Percentiles rank a stretch among this genome's conserved stretches.
phyloP scores from a whole-genome alignment of 2,329 filamentous ascomycete genomes.

The Chaetomium sp. region DNA sequence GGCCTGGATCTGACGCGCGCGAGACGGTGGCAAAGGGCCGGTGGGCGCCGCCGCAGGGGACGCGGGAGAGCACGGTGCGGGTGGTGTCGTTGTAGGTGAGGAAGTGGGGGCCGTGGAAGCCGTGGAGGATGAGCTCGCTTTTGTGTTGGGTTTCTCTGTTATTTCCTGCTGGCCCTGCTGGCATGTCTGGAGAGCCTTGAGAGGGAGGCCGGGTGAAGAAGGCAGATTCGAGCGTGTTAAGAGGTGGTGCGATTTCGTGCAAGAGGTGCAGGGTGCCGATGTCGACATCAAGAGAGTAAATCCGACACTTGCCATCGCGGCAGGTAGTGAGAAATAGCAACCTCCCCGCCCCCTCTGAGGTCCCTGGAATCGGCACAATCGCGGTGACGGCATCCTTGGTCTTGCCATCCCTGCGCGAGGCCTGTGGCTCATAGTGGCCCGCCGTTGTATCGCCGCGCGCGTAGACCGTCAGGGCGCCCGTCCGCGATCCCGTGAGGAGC shows the following conservation, averaged over 20 bases:
- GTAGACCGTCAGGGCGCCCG: constrained; percentile 42
- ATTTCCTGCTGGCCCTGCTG: neutral
- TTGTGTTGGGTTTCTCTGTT: constrained; percentile 27
- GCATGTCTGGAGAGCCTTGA: neutral
- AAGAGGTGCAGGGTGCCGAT: constrained; percentile 35
- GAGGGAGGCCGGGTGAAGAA: constrained; percentile 42
- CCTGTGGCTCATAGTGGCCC: constrained; percentile 24
- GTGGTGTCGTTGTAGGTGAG: constrained; percentile 72
- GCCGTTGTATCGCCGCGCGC: neutral
- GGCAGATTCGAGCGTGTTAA: constrained; percentile 70
- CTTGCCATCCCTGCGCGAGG: constrained; percentile 35
- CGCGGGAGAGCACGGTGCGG: constrained; percentile 60
- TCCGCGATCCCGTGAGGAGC: constrained; percentile 50
- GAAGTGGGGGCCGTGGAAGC: constrained; percentile 75
- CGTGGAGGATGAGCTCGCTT: constrained; percentile 60
- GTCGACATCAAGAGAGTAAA: constrained; percentile 39
- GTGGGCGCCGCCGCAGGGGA: constrained; percentile 82
- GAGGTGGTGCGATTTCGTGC: constrained; percentile 62
- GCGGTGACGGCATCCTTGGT: constrained; percentile 61
- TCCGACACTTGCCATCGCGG: constrained; percentile 68
- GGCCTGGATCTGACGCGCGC: constrained; percentile 20
- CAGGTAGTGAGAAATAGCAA: constrained; percentile 62
- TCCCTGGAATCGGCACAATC: constrained; percentile 45
- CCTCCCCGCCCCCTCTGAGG: constrained; percentile 4
- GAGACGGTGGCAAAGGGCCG: constrained; percentile 59